A percentile compares a stretch with the other conserved stretches of the same genome.
phyloP scores from a whole-genome alignment of 257 asterid species.

The Solanum corneliomulleri region DNA sequence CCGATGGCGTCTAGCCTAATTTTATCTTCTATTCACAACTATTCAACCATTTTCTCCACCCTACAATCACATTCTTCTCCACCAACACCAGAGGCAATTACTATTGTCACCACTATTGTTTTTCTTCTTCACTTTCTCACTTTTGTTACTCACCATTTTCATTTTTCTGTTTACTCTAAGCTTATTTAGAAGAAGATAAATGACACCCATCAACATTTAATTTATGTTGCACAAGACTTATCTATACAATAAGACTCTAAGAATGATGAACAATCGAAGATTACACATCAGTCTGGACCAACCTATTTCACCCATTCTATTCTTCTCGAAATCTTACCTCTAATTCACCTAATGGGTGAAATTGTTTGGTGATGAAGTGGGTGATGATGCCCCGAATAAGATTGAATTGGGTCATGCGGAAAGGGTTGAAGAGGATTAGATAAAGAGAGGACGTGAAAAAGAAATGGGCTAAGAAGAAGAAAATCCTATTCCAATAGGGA shows the following conservation, averaged over 20 bases:
- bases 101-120: background rate
- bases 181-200: background rate
- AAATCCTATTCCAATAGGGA: slow-evolving; percentile 27
- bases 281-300: slow-evolving; percentile 15
- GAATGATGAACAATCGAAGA: background rate
- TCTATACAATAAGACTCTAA: slow-evolving; percentile 14
- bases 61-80: background rate
- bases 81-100: background rate
- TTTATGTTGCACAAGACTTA: slow-evolving; percentile 7
- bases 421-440: slow-evolving; percentile 13
- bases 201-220: background rate
- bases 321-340: slow-evolving; percentile 57
- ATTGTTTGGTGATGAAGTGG: slow-evolving; percentile 1
- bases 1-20: background rate
- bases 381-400: slow-evolving; percentile 5
- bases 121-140: slow-evolving; percentile 15
- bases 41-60: background rate
- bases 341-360: slow-evolving; percentile 39
- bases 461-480: slow-evolving; percentile 55
- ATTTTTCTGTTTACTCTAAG: slow-evolving; percentile 28
- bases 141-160: slow-evolving; percentile 20
- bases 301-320: slow-evolving; percentile 31
- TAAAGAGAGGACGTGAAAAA: slow-evolving; percentile 40
- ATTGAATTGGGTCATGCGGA: slow-evolving; percentile 19
- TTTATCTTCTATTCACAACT: background rate